phyloP scores from a whole-genome alignment of 371 early-diverging fungal species.

The Haplosporangium sp. region DNA sequence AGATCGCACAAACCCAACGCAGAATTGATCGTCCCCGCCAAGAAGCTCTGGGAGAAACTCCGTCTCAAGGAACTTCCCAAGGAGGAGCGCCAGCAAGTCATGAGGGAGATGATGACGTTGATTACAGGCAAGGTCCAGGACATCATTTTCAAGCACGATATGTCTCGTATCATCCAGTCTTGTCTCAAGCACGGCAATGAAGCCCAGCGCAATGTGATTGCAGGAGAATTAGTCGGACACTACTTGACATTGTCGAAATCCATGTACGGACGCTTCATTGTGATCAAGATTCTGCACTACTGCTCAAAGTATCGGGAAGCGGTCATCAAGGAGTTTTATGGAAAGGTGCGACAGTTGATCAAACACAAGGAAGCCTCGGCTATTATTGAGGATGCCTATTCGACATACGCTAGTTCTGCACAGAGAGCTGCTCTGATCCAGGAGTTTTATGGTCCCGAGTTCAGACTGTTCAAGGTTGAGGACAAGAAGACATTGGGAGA shows the following conservation, averaged over 20 bases:
- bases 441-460: slow-evolving; percentile 96
- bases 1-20: slow-evolving; percentile 77
- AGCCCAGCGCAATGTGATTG: slow-evolving; percentile 83
- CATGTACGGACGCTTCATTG: slow-evolving; percentile 92
- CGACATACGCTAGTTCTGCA: slow-evolving; percentile 79
- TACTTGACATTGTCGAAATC: slow-evolving; percentile 81
- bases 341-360: slow-evolving; percentile 82
- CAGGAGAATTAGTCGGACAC: slow-evolving; percentile 81
- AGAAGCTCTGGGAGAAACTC: slow-evolving; percentile 90
- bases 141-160: slow-evolving; percentile 95
- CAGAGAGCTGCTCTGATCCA: slow-evolving; percentile 84
- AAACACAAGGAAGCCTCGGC: slow-evolving; percentile 80
- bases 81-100: slow-evolving; percentile 71
- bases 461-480: slow-evolving; percentile 82
- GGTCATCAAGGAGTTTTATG: slow-evolving; percentile 87
- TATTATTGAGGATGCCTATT: slow-evolving; percentile 89
- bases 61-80: slow-evolving; percentile 77
- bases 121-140: slow-evolving; percentile 88
- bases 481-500: slow-evolving; percentile 71
- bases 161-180: slow-evolving; percentile 93
- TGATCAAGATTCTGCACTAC: slow-evolving; percentile 83
- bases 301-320: slow-evolving; percentile 76
- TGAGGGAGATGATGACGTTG: slow-evolving; percentile 84
- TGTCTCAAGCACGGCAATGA: slow-evolving; percentile 89
- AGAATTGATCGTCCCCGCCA: slow-evolving; percentile 77